phyloP scores from a whole-genome alignment of 2,329 filamentous ascomycete genomes.

The Colletotrichum liaoningense region DNA sequence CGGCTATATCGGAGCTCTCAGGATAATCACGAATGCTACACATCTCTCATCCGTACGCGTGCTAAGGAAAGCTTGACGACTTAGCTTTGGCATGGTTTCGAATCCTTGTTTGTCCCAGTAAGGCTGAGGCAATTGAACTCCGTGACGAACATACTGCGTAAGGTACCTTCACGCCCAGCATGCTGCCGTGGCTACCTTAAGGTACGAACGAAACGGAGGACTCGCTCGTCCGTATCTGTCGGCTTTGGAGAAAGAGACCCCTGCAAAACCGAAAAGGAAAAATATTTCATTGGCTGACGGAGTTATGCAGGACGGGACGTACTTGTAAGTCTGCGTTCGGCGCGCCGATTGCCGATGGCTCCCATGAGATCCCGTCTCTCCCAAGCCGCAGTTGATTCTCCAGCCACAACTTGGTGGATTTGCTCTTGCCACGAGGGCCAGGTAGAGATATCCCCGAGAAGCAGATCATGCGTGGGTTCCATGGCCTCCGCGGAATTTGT shows the following conservation, averaged over 20 bases:
- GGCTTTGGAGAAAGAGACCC: slow-evolving; percentile 8
- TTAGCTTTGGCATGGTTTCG: too few relatives aligned
- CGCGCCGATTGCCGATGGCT: slow-evolving; percentile 5
- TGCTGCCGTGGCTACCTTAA: too few relatives aligned
- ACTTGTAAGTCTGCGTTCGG: not conserved
- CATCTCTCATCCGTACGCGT: not conserved
- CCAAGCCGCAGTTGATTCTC: not conserved
- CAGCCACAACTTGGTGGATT: not conserved
- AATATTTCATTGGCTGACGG: slow-evolving; percentile 5
- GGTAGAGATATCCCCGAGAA: not conserved
- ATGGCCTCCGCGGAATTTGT: not conserved
- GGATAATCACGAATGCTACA: too few relatives aligned
- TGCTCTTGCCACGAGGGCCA: not conserved
- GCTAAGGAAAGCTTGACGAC: not conserved
- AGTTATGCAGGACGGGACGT: not conserved
- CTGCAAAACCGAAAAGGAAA: slow-evolving; percentile 13
- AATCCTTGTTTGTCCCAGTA: not conserved
- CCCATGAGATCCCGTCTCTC: not conserved
- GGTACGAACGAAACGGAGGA: not conserved
- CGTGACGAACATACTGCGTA: too few relatives aligned
- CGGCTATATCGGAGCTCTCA: not conserved
- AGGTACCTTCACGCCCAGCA: too few relatives aligned
- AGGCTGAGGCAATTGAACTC: not conserved
- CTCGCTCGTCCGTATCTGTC: not conserved
- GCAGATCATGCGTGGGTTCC: not conserved